Conservation (phyloP, 2,329 filamentous ascomycete species). For the Tolypocladium tropicale region DNA sequence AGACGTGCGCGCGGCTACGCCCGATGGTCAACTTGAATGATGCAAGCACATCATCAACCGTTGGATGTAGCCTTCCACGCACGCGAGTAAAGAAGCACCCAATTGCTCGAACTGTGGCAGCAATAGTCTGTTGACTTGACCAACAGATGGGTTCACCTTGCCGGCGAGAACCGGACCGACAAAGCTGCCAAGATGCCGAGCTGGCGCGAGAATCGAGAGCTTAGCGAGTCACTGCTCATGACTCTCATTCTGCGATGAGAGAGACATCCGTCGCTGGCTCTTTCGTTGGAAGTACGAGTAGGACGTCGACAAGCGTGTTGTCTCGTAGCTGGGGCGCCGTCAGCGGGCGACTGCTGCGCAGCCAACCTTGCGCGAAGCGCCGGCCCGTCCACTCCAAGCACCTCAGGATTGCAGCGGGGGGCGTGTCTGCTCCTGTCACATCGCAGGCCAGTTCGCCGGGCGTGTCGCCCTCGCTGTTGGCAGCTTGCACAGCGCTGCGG, state of each 20-base stretch:
- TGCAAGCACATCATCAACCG: too few relatives aligned
- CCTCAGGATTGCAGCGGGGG: not conserved
- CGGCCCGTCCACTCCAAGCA: not conserved
- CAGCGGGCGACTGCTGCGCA: not conserved
- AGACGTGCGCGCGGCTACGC: not conserved
- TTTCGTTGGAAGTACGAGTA: too few relatives aligned
- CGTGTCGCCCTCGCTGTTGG: not conserved
- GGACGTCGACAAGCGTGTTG: not conserved
- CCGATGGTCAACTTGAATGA: not conserved
- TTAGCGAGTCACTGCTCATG: not conserved
- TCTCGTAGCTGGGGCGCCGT: not conserved
- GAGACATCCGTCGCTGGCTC: too few relatives aligned
- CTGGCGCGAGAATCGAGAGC: not conserved
- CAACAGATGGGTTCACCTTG: not conserved
- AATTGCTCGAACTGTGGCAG: not conserved
- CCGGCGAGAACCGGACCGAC: not conserved
- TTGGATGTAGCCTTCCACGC: too few relatives aligned
- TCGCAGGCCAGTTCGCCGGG: not conserved
- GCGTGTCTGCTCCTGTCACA: not conserved
- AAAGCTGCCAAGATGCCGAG: not conserved
- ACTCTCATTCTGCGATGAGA: not conserved
- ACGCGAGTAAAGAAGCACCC: not conserved
- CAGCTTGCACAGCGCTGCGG: not conserved
- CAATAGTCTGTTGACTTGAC: not conserved
- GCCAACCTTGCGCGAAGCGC: not conserved